phyloP scores from a whole-genome alignment of 139 green algal species.

The Micractinium conductrix region DNA sequence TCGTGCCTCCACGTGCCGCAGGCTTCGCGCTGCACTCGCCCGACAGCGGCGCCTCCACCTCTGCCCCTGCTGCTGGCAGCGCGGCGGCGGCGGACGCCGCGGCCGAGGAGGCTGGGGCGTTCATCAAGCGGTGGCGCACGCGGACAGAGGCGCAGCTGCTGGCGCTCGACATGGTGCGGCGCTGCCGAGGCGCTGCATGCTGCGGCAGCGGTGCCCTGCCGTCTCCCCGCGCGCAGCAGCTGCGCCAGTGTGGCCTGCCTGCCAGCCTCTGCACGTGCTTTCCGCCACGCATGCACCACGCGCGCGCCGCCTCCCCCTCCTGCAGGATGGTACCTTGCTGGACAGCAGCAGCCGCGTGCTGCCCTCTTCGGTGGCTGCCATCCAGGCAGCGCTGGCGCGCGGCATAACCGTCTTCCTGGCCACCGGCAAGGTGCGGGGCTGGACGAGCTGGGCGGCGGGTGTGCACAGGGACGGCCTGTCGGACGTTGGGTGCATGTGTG shows the following conservation, averaged over 20 bases:
- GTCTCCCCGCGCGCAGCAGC: neutral
- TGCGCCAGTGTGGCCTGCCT: neutral
- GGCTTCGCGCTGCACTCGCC: neutral
- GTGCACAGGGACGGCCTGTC: no score
- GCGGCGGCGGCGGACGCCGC: neutral
- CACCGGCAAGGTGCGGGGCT: slow-evolving; percentile 97
- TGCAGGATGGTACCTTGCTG: slow-evolving; percentile 79
- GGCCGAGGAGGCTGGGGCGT: neutral
- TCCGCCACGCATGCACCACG: neutral
- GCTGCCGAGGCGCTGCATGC: neutral
- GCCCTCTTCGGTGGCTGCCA: slow-evolving; percentile 63
- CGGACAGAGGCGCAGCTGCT: slow-evolving; percentile 56
- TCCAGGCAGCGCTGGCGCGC: slow-evolving; percentile 61
- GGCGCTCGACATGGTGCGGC: slow-evolving; percentile 73
- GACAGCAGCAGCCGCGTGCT: slow-evolving; percentile 65
- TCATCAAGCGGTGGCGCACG: slow-evolving; percentile 21
- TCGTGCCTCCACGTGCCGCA: no score
- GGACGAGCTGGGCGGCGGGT: no score
- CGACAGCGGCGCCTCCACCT: neutral
- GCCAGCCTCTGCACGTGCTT: neutral
- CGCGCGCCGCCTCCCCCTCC: neutral
- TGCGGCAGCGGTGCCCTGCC: neutral
- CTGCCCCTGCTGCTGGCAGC: neutral
- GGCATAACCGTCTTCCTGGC: slow-evolving; percentile 88
- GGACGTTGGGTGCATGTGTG: no score